Evolutionary conservation across 2,329 filamentous ascomycete species (phyloP).

Genomic region (Xylariaceae sp.): DNA sequence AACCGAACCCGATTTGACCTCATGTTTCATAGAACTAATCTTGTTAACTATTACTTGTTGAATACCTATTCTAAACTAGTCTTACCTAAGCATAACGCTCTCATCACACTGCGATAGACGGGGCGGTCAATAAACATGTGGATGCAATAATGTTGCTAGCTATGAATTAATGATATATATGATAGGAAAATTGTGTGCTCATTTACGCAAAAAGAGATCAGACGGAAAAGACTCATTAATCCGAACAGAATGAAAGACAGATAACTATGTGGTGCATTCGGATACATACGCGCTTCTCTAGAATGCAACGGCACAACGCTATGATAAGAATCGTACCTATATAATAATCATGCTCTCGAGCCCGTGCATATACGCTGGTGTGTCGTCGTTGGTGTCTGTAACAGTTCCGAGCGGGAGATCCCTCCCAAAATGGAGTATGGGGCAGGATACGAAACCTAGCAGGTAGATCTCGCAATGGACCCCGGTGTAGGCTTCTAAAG

Average conservation of each 20-base stretch:
- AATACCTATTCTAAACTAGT: no score
- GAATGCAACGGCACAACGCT: background rate
- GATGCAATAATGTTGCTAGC: no score
- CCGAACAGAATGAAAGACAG: background rate
- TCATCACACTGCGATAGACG: no score
- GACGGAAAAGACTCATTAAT: background rate
- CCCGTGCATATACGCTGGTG: constrained; percentile 15
- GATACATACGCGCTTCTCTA: background rate
- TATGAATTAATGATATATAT: no score
- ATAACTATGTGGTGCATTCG: background rate
- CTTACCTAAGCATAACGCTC: no score
- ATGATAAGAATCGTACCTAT: constrained; percentile 2
- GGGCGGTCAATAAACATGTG: no score
- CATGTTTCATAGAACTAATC: no score
- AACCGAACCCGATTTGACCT: no score
- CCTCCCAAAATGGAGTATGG: background rate
- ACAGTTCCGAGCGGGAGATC: constrained; percentile 26
- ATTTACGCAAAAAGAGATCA: background rate
- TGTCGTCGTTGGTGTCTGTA: constrained; percentile 22
- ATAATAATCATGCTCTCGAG: constrained; percentile 7
- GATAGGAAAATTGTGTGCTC: background rate
- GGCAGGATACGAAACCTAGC: background rate
- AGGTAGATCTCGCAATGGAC: constrained; percentile 24
- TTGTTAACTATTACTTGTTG: no score
- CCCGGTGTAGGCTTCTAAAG: constrained; percentile 27